A percentile compares a stretch with the other conserved stretches of the same genome.
Conservation (phyloP, 208 protist species). For the Endotrypanum monterogeii region DNA sequence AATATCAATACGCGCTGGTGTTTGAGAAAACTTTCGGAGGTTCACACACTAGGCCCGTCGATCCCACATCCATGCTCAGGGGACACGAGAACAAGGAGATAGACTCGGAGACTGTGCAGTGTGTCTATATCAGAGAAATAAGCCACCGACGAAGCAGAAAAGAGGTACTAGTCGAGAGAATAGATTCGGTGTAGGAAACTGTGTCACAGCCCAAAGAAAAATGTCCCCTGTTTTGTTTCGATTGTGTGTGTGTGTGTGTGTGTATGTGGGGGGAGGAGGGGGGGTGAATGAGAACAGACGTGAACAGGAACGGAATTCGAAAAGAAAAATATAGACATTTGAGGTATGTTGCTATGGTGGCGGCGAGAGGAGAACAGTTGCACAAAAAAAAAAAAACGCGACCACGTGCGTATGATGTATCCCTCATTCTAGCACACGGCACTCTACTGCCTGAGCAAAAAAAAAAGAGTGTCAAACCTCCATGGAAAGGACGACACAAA, state of each 20-base stretch:
- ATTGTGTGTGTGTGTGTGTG: not conserved
- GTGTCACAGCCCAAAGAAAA: not conserved
- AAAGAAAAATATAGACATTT: not conserved
- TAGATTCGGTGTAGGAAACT: not conserved
- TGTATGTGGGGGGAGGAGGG: not conserved
- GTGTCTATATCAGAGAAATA: not conserved
- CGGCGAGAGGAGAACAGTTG: not conserved
- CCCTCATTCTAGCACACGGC: too few species aligned
- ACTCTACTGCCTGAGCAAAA: not conserved
- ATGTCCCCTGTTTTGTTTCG: not conserved
- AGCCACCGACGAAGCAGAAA: not conserved
- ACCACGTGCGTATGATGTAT: not conserved
- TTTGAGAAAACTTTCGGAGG: not conserved
- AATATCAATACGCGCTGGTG: not conserved
- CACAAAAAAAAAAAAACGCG: not conserved
- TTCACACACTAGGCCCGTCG: not conserved
- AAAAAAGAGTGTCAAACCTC: not conserved
- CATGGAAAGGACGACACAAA: not conserved
- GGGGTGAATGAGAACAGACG: not conserved
- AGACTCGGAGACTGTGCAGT: not conserved
- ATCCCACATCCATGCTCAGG: not conserved
- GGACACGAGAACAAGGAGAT: not conserved
- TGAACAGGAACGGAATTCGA: not conserved
- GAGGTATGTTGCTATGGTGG: not conserved
- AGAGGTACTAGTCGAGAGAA: not conserved